Base-by-base conservation (phyloP, 805 yeast genomes). In the Torulaspora microellipsoides region DNA sequence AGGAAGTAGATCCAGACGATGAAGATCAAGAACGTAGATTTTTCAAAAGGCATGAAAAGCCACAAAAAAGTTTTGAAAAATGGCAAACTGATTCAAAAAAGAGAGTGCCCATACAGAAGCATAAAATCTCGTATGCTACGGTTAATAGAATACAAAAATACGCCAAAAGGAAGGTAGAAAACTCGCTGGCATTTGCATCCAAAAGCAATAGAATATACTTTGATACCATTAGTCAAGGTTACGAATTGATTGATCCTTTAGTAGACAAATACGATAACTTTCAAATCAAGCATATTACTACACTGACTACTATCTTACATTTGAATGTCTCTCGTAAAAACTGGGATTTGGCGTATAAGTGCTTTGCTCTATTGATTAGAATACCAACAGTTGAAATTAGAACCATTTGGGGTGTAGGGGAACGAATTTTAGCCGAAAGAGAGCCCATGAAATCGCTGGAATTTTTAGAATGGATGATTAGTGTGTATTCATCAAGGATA, bases 341-440 rank as follows among this genome's bases (percentile, higher is more conserved):
- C 8, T 84, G 88, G 88, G 52, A 58, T 5, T 35, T 67, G 12
- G 84, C 85, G 0, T 79, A 77, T 52, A 70, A 70, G 42, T 62
- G 78, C 7, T 78, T 79, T 50, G 59, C 77, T 8, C 41, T 77
- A 1, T 56, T 84, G 15, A 56, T 80, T 2, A 59, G 83, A 40
- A 52, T 75, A 1, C 75, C 75, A 1, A 59, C 59, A 1, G 69
- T 77, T 9, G 86, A 83, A 55, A 57, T 81, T 5, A 65, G 79
- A 42, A 62, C 73, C 3, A 55, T 82, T 9, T 84, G 90, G 90
- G 76, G 83, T 0, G 30, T 81, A 0, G 89, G 85, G 0, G 59
- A 78, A 4, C 81, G 78, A 46, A 76, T 83, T 4, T 55, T 83
- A 15, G 54, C 56, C 27, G 49, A 55, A 5, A 33, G 46, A 10